Evolutionary conservation across 2,329 filamentous ascomycete species (phyloP), one percentile per base, ranked within the genome.

Genomic region (Metarhizium sp.): DNA sequence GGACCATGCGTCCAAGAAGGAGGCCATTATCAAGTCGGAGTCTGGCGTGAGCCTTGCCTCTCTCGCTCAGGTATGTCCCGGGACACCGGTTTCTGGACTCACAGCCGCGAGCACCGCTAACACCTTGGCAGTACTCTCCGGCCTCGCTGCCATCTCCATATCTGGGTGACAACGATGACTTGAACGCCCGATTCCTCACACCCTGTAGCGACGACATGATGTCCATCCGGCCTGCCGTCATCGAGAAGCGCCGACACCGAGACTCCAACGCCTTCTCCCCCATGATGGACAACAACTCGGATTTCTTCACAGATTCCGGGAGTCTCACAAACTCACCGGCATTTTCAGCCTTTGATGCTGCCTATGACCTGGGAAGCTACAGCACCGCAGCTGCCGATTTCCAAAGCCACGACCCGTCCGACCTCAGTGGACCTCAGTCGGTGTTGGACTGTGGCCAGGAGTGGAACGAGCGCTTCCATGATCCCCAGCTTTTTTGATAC

Each of bases 131-230:
- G 65, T 73, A 69, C 58, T 70, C 67, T 14, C 68, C 72, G 10
- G 67, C 70, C 0, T 73, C 73, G 20, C 71, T 68, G 10, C 58
- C 63, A 38, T 71, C 71, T 5, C 69, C 69, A 25, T 71, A 70
- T 66, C 56, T 69, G 53, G 58, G 66, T 56, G 67, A 73, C 56
- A 66, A 68, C 59, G 67, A 71, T 50, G 70, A 72, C 52, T 68
- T 71, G 42, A 66, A 66, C 16, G 60, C 68, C 56, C 69, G 75
- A 13, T 73, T 81, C 32, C 73, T 80, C 57, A 82, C 79, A 0
- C 79, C 79, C 1, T 77, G 73, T 66, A 81, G 78, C 66, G 79
- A 82, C 55, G 78, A 81, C 60, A 68, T 69, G 67, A 57, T 65
- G n/a, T 59, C 61, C 8, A 59, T 68, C 20, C 63, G 66, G 34